phyloP scores from a whole-genome alignment of 805 yeast genomes.

The Cyberlindnera petersonii region DNA sequence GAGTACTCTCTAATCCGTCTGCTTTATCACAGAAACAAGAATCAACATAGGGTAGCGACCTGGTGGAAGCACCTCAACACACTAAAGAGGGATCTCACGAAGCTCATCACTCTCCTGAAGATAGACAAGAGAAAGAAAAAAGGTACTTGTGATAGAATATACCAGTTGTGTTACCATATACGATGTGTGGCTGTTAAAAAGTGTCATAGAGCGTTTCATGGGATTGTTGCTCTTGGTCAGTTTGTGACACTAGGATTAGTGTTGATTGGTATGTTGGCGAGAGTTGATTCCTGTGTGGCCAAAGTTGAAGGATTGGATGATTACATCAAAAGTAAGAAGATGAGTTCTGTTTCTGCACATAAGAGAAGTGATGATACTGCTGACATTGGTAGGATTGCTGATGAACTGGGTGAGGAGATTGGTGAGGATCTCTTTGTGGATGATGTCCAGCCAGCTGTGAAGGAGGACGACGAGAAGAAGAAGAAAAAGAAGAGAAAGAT shows the following conservation, averaged over 20 bases:
- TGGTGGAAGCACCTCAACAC: conserved; percentile 78
- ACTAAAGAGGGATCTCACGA: conserved; percentile 52
- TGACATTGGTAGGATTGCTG: conserved; percentile 1
- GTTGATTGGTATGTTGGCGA: conserved; percentile 52
- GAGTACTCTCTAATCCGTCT: conserved; percentile 62
- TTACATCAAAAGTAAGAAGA: conserved; percentile 1
- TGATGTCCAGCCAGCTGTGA: too few relatives aligned
- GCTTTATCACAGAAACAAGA: conserved; percentile 64
- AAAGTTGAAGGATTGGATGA: conserved; percentile 15
- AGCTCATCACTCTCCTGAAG: conserved; percentile 31
- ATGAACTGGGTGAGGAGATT: conserved; percentile 30
- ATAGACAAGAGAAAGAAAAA: conserved; percentile 6
- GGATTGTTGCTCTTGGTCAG: conserved; percentile 70
- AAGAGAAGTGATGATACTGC: not conserved
- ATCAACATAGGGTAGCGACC: conserved; percentile 65
- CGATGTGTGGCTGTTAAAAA: conserved; percentile 37
- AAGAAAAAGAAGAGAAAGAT: conserved; percentile 2
- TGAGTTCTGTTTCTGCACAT: not conserved
- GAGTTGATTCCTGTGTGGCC: conserved; percentile 31
- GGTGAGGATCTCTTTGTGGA: conserved; percentile 26
- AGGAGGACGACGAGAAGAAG: not conserved
- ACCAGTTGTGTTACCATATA: conserved; percentile 27
- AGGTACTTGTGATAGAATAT: not conserved
- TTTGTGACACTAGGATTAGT: conserved; percentile 71
- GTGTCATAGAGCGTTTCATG: conserved; percentile 59